These are phyloP conservation scores for Aspergillus neotritici DNA, from an alignment of 2,329 filamentous ascomycete genomes.

Conservation along the genomic window DNA sequence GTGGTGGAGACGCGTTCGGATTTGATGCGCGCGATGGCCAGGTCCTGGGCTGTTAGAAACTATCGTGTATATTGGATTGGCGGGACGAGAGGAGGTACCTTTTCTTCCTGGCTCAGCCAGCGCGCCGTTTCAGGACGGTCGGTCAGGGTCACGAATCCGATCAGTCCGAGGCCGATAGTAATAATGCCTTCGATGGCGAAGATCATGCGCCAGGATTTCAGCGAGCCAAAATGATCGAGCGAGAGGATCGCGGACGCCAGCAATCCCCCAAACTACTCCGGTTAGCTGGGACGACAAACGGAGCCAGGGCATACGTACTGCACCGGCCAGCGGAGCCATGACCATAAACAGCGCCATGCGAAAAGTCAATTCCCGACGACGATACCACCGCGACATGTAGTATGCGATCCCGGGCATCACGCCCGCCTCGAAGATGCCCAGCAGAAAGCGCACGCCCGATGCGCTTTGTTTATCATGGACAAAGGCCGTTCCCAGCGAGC, in stretches of 20 bases:
- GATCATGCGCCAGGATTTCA: slow-evolving; percentile 63
- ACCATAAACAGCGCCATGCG: slow-evolving; percentile 64
- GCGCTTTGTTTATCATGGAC: slow-evolving; percentile 50
- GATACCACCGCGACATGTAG: slow-evolving; percentile 66
- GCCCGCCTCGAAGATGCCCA: slow-evolving; percentile 65
- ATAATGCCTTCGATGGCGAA: slow-evolving; percentile 67
- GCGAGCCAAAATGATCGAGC: slow-evolving; percentile 52
- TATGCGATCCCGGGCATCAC: slow-evolving; percentile 70
- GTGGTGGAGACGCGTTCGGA: slow-evolving; percentile 60
- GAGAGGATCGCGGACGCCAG: slow-evolving; percentile 59
- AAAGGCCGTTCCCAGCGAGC: slow-evolving; percentile 61
- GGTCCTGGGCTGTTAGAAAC: slow-evolving; percentile 26
- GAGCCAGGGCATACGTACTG: slow-evolving; percentile 60
- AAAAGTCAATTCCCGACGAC: slow-evolving; percentile 61
- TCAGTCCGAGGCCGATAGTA: slow-evolving; percentile 51
- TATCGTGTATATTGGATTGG: too few species aligned
- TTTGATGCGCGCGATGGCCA: slow-evolving; percentile 63
- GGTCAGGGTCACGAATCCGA: slow-evolving; percentile 60
- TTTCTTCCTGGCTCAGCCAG: slow-evolving; percentile 62
- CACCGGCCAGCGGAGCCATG: slow-evolving; percentile 63
- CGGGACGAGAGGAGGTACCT: slow-evolving; percentile 20
- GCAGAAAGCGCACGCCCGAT: slow-evolving; percentile 60
- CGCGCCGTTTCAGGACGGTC: slow-evolving; percentile 62
- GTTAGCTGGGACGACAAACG: too few species aligned
- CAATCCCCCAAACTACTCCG: slow-evolving; percentile 55